Base-by-base conservation (phyloP, 2,329 filamentous ascomycete species). In the Alternaria consortialis region DNA sequence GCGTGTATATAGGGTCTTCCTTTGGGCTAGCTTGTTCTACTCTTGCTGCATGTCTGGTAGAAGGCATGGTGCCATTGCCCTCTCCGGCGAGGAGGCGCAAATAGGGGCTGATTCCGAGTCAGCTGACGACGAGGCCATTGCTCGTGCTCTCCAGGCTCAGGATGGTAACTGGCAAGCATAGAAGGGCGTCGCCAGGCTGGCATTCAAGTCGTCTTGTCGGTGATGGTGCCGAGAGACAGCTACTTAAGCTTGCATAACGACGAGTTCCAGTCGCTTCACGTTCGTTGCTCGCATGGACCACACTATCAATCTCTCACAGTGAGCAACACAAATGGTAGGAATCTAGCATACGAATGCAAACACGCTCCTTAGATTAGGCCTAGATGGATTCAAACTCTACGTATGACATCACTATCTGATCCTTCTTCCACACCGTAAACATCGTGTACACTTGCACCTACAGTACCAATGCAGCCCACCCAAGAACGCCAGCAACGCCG, bases 21-120 rank as follows among this genome's bases (percentile, higher is more conserved):
- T 73, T 12, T 73, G 70, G 70, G 65, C 66, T 29, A 63, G 66
- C 48, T 43, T 71, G 48, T 68, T 70, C 53, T 73, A 73, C 58
- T 71, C 69, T 8, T 73, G 70, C 63, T 71, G 67, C 57, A 74
- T 73, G 69, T 64, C 66, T 11, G 57, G 56, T 4, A 65, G 56
- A 9, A 64, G 62, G 47, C 58, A 68, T 25, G 71, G 71, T 11
- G 43, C 65, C 11, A 71, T 72, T 56, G 68, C 66, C 27, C 66
- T 74, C 3, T 54, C 58, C 11, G 68, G 63, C 48, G 71, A 71
- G 13, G 71, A 74, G 40, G 65, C 65, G 5, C 52, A 53, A 7
- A 65, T 74, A 29, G 50, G 58, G 23, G 36, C 64, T 20, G 59
- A 58, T 15, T 58, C 53, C 23, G 60, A 68, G n/a, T 62, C 55